These are phyloP conservation scores for Amphichorda felina DNA, from an alignment of 2,329 filamentous ascomycete genomes.

Conservation along the genomic window DNA sequence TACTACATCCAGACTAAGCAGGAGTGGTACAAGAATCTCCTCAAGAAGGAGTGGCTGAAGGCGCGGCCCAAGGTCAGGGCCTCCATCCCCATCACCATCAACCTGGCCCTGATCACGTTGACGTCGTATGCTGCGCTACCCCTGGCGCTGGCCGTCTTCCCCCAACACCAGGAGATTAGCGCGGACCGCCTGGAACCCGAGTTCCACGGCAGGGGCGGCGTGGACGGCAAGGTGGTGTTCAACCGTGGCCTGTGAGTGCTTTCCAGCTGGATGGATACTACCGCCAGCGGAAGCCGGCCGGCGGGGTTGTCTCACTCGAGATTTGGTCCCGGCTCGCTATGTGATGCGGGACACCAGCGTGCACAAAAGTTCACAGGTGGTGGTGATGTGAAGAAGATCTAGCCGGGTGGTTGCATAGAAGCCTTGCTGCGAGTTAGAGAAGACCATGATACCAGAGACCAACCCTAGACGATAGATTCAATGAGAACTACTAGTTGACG, in stretches of 20 bases:
- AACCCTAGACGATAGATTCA: neutral
- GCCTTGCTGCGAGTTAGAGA: too few species aligned
- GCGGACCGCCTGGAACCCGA: constrained; percentile 71
- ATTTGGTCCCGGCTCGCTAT: too few species aligned
- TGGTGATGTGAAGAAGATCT: too few species aligned
- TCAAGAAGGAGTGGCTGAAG: constrained; percentile 67
- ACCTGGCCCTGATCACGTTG: constrained; percentile 74
- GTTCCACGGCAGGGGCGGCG: constrained; percentile 72
- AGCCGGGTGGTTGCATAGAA: neutral
- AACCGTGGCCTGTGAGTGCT: constrained; percentile 70
- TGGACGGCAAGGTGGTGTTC: constrained; percentile 80
- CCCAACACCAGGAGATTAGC: constrained; percentile 73
- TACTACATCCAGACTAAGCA: constrained; percentile 59
- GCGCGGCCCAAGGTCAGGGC: constrained; percentile 53
- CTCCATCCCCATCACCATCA: constrained; percentile 57
- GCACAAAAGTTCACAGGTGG: too few species aligned
- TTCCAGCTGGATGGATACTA: too few species aligned
- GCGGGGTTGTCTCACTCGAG: too few species aligned
- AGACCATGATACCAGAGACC: too few species aligned
- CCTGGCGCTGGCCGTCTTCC: constrained; percentile 82
- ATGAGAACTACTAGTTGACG: too few species aligned
- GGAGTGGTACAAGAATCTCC: constrained; percentile 23
- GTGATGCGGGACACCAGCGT: too few species aligned
- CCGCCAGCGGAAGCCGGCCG: too few species aligned
- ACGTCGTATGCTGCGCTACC: constrained; percentile 86